Conservation (phyloP, 257 asterid genomes). For the Paulownia fortunei region DNA sequence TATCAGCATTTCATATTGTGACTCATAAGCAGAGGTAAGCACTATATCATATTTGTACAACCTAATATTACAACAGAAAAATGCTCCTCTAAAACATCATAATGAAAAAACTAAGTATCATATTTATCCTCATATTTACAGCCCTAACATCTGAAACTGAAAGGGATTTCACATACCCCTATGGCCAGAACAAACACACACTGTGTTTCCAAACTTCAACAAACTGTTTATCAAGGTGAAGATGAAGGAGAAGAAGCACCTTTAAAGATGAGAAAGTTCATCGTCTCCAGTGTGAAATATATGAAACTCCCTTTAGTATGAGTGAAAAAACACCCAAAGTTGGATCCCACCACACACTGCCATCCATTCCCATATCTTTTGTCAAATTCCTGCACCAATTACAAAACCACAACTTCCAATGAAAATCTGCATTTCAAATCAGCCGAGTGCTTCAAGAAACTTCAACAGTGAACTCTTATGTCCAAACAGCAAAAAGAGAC, state of each 20-base stretch:
- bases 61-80: background rate
- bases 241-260: constrained; percentile 41
- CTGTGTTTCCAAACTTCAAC: background rate
- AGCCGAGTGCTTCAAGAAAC: no score
- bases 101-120: background rate
- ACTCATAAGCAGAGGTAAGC: background rate
- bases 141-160: background rate
- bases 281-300: constrained; percentile 85
- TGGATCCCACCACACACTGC: constrained; percentile 97
- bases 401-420: background rate
- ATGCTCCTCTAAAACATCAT: constrained; percentile 9
- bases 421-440: background rate
- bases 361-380: constrained; percentile 79
- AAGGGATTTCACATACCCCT: background rate
- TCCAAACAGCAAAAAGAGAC: background rate
- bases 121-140: background rate
- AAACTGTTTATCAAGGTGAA: background rate
- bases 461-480: no score
- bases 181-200: background rate
- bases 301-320: constrained; percentile 84
- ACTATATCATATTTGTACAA: background rate
- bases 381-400: constrained; percentile 78
- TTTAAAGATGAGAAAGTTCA: constrained; percentile 90
- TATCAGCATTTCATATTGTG: background rate
- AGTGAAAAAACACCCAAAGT: constrained; percentile 94